Conservation (phyloP, 179 eudicot genomes). For the Patellifolia procumbens region DNA sequence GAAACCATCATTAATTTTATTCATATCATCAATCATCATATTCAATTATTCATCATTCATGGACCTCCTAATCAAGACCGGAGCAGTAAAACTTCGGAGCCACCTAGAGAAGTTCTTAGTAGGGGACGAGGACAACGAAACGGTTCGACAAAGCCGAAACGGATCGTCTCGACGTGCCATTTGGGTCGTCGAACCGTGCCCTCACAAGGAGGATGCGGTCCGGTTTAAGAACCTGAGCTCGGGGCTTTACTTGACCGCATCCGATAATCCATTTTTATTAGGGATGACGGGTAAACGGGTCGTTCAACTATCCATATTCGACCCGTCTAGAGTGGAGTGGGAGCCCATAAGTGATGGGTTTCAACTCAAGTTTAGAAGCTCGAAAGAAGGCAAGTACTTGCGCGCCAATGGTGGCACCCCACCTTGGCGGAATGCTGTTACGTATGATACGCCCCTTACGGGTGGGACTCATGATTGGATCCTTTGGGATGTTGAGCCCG, state of each 20-base stretch:
- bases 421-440: conserved; percentile 48
- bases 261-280: conserved; percentile 37
- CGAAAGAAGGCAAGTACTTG: conserved; percentile 35
- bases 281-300: conserved; percentile 48
- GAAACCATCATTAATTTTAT: background rate
- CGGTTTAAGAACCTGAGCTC: conserved; percentile 30
- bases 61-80: conserved; percentile 36
- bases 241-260: conserved; percentile 40
- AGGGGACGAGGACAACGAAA: conserved; percentile 35
- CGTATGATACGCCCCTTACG: conserved; percentile 38
- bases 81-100: conserved; percentile 39
- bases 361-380: conserved; percentile 34
- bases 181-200: conserved; percentile 37
- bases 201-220: conserved; percentile 26
- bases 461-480: conserved; percentile 34
- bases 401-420: conserved; percentile 47
- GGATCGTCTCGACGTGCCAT: conserved; percentile 33
- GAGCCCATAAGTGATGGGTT: conserved; percentile 41
- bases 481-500: conserved; percentile 45
- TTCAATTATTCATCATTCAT: conserved; percentile 12
- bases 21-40: background rate
- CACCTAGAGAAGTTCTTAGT: conserved; percentile 39
- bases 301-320: conserved; percentile 32
- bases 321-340: conserved; percentile 41
- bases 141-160: conserved; percentile 39